phyloP scores from a whole-genome alignment of 352 stramenopile genomes.

The Pythium oligandrum region DNA sequence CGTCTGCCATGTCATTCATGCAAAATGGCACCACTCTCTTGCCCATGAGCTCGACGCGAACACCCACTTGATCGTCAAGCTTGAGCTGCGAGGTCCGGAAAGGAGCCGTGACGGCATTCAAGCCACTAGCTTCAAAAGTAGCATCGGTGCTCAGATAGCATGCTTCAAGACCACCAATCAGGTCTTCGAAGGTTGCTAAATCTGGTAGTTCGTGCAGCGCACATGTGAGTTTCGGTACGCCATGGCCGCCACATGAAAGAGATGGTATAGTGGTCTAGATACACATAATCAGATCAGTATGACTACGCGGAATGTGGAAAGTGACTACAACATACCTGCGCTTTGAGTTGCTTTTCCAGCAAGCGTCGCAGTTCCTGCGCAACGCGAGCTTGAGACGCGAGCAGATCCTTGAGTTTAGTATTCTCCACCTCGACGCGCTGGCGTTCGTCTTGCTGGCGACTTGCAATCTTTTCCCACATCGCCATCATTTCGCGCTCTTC shows the following conservation, averaged over 20 bases:
- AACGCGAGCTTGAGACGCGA: slow-evolving; percentile 5
- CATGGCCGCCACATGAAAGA: slow-evolving; percentile 1
- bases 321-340: not conserved
- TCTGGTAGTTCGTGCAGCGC: slow-evolving; percentile 11
- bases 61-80: slow-evolving; percentile 9
- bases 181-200: slow-evolving; percentile 5
- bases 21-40: slow-evolving; percentile 2
- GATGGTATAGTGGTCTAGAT: slow-evolving; percentile 8
- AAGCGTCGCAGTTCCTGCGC: slow-evolving; percentile 4
- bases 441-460: slow-evolving; percentile 8
- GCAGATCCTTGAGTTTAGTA: slow-evolving; percentile 10
- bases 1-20: slow-evolving; percentile 1
- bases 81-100: slow-evolving; percentile 17
- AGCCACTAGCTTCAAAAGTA: slow-evolving; percentile 2
- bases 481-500: slow-evolving; percentile 19
- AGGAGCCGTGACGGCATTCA: slow-evolving; percentile 8
- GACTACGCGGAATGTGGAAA: no score
- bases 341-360: slow-evolving; percentile 7
- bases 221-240: not conserved
- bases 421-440: slow-evolving; percentile 15
- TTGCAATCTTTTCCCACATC: slow-evolving; percentile 15
- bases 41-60: slow-evolving; percentile 3
- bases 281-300: no score
- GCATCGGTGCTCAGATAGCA: not conserved
- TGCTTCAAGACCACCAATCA: slow-evolving; percentile 3